A percentile compares a stretch with the other conserved stretches of the same genome.
These are phyloP conservation scores for Trichopus zeylanicus DNA, from an alignment of 116 monocot species.

Conservation along the genomic window DNA sequence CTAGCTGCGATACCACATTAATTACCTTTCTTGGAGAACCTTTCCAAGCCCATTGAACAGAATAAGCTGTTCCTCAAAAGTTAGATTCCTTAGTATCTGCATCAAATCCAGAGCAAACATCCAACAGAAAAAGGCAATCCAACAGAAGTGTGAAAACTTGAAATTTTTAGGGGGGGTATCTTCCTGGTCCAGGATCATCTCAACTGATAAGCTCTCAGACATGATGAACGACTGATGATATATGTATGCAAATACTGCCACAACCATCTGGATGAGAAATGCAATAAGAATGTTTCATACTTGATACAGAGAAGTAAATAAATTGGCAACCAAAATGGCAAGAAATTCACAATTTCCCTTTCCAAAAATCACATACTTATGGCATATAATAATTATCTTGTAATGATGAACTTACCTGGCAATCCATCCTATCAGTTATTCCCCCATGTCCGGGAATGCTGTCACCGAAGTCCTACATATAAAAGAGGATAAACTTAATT, in stretches of 20 bases:
- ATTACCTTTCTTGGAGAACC: constrained; percentile 41
- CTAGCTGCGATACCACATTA: too few species aligned
- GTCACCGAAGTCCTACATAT: constrained; percentile 82
- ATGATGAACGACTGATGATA: constrained; percentile 90
- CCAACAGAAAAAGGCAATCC: not conserved
- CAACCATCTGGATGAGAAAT: constrained; percentile 64
- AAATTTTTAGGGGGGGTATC: not conserved
- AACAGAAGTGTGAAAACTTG: too few species aligned
- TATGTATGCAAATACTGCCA: constrained; percentile 98
- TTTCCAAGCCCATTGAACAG: constrained; percentile 64
- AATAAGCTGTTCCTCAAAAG: constrained; percentile 61
- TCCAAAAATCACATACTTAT: too few species aligned
- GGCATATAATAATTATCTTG: too few species aligned
- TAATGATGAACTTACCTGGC: constrained; percentile 24
- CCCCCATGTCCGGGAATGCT: too few species aligned
- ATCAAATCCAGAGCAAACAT: not conserved
- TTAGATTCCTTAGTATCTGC: constrained; percentile 77
- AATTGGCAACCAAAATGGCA: too few species aligned
- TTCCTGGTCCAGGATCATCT: constrained; percentile 83
- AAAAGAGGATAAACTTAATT: constrained; percentile 1
- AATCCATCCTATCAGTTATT: constrained; percentile 62
- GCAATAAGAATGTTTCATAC: too few species aligned
- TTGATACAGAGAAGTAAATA: too few species aligned
- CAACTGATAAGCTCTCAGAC: constrained; percentile 53
- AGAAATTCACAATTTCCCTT: too few species aligned